Percentiles rank a stretch among this genome's conserved stretches.
Evolutionary conservation across 768 basidiomycete genomes (phyloP).

Genomic region (Mycena epipterygia): DNA sequence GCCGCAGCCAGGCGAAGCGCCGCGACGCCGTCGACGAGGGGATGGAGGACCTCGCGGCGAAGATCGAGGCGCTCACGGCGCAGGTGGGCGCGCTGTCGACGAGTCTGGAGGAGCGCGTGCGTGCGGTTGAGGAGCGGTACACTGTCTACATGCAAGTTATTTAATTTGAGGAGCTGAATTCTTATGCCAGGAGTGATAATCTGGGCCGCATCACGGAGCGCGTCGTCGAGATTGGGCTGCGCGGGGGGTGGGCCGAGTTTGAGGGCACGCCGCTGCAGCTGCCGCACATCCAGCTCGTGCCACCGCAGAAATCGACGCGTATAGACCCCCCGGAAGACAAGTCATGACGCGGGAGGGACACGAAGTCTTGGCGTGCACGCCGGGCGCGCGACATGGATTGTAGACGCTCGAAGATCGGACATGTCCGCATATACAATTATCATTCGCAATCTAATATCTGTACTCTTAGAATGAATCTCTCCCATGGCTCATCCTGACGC

Average conservation of each 20-base stretch:
- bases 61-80: conserved; percentile 60
- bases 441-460: too few relatives aligned
- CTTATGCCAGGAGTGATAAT: conserved; percentile 67
- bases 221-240: conserved; percentile 76
- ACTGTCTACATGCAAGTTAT: conserved; percentile 24
- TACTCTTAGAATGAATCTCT: too few relatives aligned
- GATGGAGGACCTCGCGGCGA: conserved; percentile 67
- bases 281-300: conserved; percentile 55
- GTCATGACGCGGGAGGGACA: too few relatives aligned
- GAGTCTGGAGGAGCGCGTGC: conserved; percentile 59
- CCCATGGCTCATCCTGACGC: too few relatives aligned
- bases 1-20: conserved; percentile 77
- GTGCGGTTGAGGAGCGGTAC: conserved; percentile 62
- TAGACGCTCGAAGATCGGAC: too few relatives aligned
- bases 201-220: conserved; percentile 75
- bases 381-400: too few relatives aligned
- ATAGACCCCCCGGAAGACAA: too few relatives aligned
- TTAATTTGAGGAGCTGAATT: neutral
- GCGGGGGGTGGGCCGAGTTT: conserved; percentile 76
- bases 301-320: conserved; percentile 22
- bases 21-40: conserved; percentile 80
- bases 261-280: conserved; percentile 69
- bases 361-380: too few relatives aligned
- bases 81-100: conserved; percentile 56
- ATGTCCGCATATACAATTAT: too few relatives aligned